Percentiles rank a stretch among this genome's conserved stretches.
Conservation (phyloP, 1,284 basidiomycete species). For the Rhodotorula sp. region DNA sequence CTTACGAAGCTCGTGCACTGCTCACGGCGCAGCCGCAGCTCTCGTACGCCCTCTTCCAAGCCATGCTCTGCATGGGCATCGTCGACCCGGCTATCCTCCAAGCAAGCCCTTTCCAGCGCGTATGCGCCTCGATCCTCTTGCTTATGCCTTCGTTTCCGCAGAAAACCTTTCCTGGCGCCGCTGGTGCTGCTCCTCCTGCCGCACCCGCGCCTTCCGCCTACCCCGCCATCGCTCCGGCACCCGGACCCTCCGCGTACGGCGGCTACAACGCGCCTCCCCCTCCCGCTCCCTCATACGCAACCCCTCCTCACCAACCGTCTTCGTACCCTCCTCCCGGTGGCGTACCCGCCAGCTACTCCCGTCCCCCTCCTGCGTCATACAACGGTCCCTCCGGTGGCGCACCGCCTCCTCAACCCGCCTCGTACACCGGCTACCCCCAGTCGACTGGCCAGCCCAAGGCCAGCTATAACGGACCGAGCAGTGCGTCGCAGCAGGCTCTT, state of each 20-base stretch:
- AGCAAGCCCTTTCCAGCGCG: constrained; percentile 50
- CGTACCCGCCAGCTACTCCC: constrained; percentile 1
- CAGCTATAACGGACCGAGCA: constrained; percentile 7
- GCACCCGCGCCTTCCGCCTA: constrained; percentile 4
- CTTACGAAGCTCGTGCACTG: constrained; percentile 80
- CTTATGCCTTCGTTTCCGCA: constrained; percentile 44
- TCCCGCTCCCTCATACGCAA: constrained; percentile 10
- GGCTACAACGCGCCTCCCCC: constrained; percentile 18
- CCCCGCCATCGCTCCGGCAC: constrained; percentile 3
- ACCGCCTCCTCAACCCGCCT: constrained; percentile 1
- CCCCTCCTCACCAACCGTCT: constrained; percentile 9
- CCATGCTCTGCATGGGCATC: constrained; percentile 88
- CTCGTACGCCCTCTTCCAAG: constrained; percentile 94
- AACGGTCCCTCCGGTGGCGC: constrained; percentile 12
- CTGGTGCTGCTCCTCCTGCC: neutral
- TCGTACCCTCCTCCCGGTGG: neutral
- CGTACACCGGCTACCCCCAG: neutral
- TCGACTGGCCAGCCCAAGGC: neutral
- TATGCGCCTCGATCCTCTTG: neutral
- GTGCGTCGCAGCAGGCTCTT: too few species aligned
- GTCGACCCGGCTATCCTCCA: constrained; percentile 82
- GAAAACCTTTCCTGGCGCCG: constrained; percentile 59
- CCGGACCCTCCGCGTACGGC: constrained; percentile 18
- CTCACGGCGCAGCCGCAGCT: constrained; percentile 85
- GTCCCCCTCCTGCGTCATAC: constrained; percentile 8